phyloP scores from a whole-genome alignment of 768 basidiomycete genomes.

The Cyclocybe cylindracea region DNA sequence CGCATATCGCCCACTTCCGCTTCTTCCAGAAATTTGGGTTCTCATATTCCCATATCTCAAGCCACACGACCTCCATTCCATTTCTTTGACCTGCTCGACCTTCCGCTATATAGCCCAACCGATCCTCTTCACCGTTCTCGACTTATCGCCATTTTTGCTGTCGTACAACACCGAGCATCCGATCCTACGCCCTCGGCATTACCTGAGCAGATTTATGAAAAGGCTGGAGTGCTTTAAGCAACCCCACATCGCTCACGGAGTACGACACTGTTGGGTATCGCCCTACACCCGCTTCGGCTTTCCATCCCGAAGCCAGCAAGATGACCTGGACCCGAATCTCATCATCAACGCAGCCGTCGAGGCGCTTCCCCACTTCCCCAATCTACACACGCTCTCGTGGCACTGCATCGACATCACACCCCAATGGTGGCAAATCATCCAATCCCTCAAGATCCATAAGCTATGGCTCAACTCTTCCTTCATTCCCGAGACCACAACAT shows the following conservation, averaged over 20 bases:
- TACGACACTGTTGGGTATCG: constrained; percentile 36
- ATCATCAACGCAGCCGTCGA: constrained; percentile 33
- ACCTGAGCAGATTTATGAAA: constrained; percentile 29
- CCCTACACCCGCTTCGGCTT: constrained; percentile 32
- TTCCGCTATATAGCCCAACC: constrained; percentile 38
- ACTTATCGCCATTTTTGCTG: constrained; percentile 36
- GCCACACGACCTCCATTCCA: constrained; percentile 25
- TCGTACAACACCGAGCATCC: constrained; percentile 27
- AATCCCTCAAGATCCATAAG: constrained; percentile 25
- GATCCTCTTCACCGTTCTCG: constrained; percentile 33
- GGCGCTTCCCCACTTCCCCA: constrained; percentile 30
- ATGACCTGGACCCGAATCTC: constrained; percentile 31
- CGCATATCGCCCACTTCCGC: not conserved
- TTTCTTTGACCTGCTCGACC: constrained; percentile 29
- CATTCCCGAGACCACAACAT: constrained; percentile 10
- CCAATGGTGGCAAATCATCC: constrained; percentile 31
- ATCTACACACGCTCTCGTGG: constrained; percentile 32
- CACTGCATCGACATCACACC: constrained; percentile 35
- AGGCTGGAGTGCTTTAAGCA: constrained; percentile 32
- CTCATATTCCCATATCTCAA: constrained; percentile 33
- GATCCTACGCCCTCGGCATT: constrained; percentile 26
- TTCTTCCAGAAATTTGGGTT: constrained; percentile 38
- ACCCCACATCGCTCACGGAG: constrained; percentile 32
- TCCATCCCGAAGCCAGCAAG: constrained; percentile 26
- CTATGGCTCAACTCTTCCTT: constrained; percentile 36